A percentile compares a stretch with the other conserved stretches of the same genome.
These are phyloP conservation scores for Uromyces viciae-fabae DNA, from an alignment of 1,284 basidiomycete genomes.

Conservation along the genomic window DNA sequence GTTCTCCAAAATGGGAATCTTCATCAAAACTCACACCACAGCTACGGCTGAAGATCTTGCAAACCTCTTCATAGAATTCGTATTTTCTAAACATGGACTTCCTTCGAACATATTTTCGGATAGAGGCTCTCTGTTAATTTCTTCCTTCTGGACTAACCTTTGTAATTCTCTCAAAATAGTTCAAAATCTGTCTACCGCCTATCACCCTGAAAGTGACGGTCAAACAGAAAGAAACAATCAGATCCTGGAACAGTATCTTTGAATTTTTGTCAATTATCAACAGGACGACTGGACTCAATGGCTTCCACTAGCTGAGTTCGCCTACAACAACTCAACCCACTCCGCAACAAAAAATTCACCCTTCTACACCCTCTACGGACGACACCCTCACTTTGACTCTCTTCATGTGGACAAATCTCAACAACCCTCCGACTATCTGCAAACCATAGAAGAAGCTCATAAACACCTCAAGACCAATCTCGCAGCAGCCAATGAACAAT, in stretches of 20 bases:
- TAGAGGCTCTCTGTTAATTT: too few relatives aligned
- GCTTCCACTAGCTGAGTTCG: background rate
- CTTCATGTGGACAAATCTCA: background rate
- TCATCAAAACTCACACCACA: too few relatives aligned
- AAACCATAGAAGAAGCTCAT: background rate
- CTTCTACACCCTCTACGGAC: background rate
- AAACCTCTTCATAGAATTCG: too few relatives aligned
- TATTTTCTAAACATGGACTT: too few relatives aligned
- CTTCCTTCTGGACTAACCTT: background rate
- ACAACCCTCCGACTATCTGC: background rate
- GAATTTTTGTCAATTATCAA: constrained; percentile 5
- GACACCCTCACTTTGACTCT: background rate
- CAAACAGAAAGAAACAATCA: constrained; percentile 14
- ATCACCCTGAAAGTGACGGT: constrained; percentile 2
- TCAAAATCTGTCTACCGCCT: background rate
- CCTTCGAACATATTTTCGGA: too few relatives aligned
- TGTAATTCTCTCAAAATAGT: background rate
- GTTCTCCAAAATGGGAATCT: too few relatives aligned
- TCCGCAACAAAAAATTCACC: constrained; percentile 8
- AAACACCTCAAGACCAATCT: background rate
- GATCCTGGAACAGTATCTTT: background rate
- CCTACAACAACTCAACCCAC: background rate
- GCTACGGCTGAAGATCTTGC: too few relatives aligned
- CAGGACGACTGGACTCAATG: background rate
- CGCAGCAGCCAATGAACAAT: background rate